A percentile compares a stretch with the other conserved stretches of the same genome.
Conservation (phyloP, 441 rosid species). For the Gossypium davidsonii region DNA sequence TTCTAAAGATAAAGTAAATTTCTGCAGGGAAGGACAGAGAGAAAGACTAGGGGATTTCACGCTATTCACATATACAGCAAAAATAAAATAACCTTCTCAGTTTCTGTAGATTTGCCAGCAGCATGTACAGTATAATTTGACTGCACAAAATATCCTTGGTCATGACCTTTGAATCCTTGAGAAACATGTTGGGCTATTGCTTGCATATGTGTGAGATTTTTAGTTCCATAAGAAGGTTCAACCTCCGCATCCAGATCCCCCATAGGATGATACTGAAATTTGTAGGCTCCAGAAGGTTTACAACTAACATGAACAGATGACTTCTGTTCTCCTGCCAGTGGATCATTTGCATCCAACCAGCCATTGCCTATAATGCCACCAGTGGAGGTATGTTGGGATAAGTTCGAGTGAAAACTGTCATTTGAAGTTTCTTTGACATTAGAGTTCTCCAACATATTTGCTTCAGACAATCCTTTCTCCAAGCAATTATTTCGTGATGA, state of each 20-base stretch:
- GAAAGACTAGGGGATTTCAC: neutral
- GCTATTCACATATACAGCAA: neutral
- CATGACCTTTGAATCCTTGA: slow-evolving; percentile 30
- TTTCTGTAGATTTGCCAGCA: slow-evolving; percentile 31
- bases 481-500: slow-evolving; percentile 35
- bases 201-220: slow-evolving; percentile 31
- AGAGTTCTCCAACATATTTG: slow-evolving; percentile 23
- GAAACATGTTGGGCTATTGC: slow-evolving; percentile 31
- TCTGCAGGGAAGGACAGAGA: neutral
- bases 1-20: neutral
- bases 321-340: slow-evolving; percentile 42
- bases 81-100: slow-evolving; percentile 39
- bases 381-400: slow-evolving; percentile 25
- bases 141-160: slow-evolving; percentile 34
- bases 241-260: slow-evolving; percentile 56
- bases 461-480: slow-evolving; percentile 28
- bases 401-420: slow-evolving; percentile 31
- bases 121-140: slow-evolving; percentile 38
- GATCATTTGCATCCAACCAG: slow-evolving; percentile 42
- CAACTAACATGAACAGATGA: slow-evolving; percentile 34
- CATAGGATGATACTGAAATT: slow-evolving; percentile 87
- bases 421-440: slow-evolving; percentile 32
- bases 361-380: slow-evolving; percentile 32
- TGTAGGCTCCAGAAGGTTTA: slow-evolving; percentile 47
- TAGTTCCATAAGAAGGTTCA: slow-evolving; percentile 38